phyloP scores from a whole-genome alignment of 208 protist species.

The Strigomonas culicis region DNA sequence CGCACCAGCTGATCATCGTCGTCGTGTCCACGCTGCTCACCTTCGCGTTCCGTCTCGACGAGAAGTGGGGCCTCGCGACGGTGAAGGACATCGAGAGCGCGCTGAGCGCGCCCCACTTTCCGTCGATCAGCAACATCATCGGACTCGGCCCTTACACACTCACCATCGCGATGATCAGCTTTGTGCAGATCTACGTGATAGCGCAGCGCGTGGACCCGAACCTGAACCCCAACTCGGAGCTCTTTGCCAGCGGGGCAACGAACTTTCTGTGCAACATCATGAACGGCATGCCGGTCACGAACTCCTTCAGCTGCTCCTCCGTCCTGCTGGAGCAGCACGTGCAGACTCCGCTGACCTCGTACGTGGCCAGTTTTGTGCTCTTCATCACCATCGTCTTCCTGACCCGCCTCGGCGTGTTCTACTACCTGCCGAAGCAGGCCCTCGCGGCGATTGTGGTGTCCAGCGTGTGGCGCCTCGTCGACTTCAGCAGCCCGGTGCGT shows the following conservation, averaged over 20 bases:
- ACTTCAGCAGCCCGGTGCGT: slow-evolving; percentile 32
- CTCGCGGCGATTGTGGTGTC: slow-evolving; percentile 47
- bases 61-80: slow-evolving; percentile 23
- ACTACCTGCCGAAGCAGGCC: slow-evolving; percentile 56
- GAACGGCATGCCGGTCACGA: slow-evolving; percentile 44
- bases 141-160: slow-evolving; percentile 52
- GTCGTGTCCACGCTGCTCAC: slow-evolving; percentile 45
- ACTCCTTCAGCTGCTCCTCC: slow-evolving; percentile 53
- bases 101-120: slow-evolving; percentile 27
- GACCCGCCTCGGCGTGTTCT: slow-evolving; percentile 44
- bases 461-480: slow-evolving; percentile 44
- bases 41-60: slow-evolving; percentile 24
- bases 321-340: slow-evolving; percentile 46
- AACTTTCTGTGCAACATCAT: slow-evolving; percentile 47
- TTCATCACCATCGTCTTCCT: slow-evolving; percentile 43
- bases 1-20: slow-evolving; percentile 59
- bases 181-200: slow-evolving; percentile 61
- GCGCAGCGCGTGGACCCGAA: slow-evolving; percentile 42
- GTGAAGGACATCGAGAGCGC: slow-evolving; percentile 31
- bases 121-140: slow-evolving; percentile 35
- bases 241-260: slow-evolving; percentile 41
- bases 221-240: slow-evolving; percentile 46
- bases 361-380: slow-evolving; percentile 29
- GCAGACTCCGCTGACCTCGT: slow-evolving; percentile 38
- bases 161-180: slow-evolving; percentile 50